Evolutionary conservation across 2,329 filamentous ascomycete species (phyloP).

Genomic region (Colletotrichum camelliae): DNA sequence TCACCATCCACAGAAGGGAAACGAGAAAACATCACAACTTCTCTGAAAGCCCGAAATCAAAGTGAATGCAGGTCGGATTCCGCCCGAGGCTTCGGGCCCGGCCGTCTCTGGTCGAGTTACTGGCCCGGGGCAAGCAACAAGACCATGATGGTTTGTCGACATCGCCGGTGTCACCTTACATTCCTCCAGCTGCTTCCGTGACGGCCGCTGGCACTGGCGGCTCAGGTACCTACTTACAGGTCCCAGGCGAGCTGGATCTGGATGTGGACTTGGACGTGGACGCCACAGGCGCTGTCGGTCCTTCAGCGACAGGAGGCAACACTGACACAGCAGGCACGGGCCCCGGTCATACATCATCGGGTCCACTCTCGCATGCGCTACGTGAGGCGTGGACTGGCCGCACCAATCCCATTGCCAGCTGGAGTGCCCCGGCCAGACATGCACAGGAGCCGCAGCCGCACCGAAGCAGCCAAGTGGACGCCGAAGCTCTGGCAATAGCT

Average conservation of each 20-base stretch:
- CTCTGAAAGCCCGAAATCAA: neutral
- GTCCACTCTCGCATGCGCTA: constrained; percentile 15
- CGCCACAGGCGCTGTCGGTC: constrained; percentile 6
- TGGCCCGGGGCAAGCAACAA: constrained; percentile 38
- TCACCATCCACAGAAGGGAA: neutral
- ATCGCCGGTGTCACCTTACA: constrained; percentile 20
- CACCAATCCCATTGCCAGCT: constrained; percentile 11
- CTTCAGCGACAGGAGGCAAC: constrained; percentile 29
- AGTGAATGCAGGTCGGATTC: constrained; percentile 58
- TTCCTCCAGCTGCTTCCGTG: constrained; percentile 10
- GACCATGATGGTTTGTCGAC: constrained; percentile 24
- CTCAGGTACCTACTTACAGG: constrained; percentile 26
- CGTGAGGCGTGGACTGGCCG: neutral
- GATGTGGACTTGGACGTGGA: neutral
- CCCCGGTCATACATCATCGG: constrained; percentile 20
- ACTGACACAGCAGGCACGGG: constrained; percentile 23
- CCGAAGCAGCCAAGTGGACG: constrained; percentile 23
- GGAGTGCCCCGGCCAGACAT: constrained; percentile 9
- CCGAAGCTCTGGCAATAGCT: constrained; percentile 39
- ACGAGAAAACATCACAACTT: neutral
- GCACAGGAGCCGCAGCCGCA: constrained; percentile 19
- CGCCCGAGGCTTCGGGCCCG: constrained; percentile 55
- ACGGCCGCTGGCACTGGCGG: constrained; percentile 18
- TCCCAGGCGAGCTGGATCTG: constrained; percentile 20
- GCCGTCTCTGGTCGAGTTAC: constrained; percentile 59